Evolutionary conservation across 768 basidiomycete species (phyloP), one percentile per base, ranked within the genome.

Genomic region (Phaeotremella skinneri): DNA sequence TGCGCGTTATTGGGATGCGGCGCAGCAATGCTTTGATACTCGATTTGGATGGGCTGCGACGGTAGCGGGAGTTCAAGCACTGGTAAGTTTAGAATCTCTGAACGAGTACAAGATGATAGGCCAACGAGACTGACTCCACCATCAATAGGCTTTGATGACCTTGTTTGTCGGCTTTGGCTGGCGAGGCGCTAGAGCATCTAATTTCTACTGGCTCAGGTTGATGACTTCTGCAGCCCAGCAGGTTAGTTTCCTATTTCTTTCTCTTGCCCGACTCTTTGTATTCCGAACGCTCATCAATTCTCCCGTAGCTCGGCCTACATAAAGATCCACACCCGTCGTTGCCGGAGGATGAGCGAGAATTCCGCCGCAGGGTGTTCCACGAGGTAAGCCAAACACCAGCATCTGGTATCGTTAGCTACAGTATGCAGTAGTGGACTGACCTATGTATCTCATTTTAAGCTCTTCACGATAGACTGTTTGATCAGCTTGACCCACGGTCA

Each of bases 81-180:
- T 73, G 49, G 68, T 62, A 23, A 57, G 56, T 43, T 20, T n/a
- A n/a, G n/a, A n/a, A n/a, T n/a, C n/a, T n/a, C n/a, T n/a, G n/a
- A n/a, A n/a, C n/a, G n/a, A n/a, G n/a, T n/a, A n/a, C n/a, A n/a
- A n/a, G n/a, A n/a, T n/a, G n/a, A n/a, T n/a, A n/a, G n/a, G n/a
- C n/a, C n/a, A n/a, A n/a, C n/a, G n/a, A n/a, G n/a, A n/a, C n/a
- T n/a, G n/a, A n/a, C n/a, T n/a, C n/a, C n/a, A n/a, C n/a, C n/a
- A n/a, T n/a, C n/a, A 20, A 25, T 21, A 62, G 61, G 62, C 58
- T 13, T 21, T 73, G 14, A 62, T 59, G 16, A 61, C 68, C 4
- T 43, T 70, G 5, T 73, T 73, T 59, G 72, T 73, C 11, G 69
- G 65, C 0, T 70, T 73, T 43, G 72, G 72, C 0, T 73, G 69